Evolutionary conservation across 176 grass and related monocot genomes (phyloP), one percentile per base, ranked within the genome.

Genomic region (Cymbopogon citratus): DNA sequence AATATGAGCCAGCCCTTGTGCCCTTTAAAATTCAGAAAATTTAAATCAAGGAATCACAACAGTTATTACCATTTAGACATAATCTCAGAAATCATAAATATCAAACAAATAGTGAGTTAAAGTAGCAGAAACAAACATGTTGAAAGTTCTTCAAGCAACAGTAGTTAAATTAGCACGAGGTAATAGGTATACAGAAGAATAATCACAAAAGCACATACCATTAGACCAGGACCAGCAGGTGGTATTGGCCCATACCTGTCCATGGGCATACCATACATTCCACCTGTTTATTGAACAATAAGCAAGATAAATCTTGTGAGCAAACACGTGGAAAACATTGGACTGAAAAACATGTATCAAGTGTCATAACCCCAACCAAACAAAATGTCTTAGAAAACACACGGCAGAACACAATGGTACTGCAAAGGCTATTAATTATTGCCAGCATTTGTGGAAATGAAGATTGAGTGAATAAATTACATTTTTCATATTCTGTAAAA

Each of bases 221-320:
- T 87, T 74, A 78, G 41, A 78, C 88, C 74, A 73, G 90, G 88
- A 73, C 80, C 69, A 71, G 76, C 59, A 57, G 65, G 88, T 78
- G 65, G 88, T 78, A 93, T 74, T 65, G 93, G 76, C 59, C 86
- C 70, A 78, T 97, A 97, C 79, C 91, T 84, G 25, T 97, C 94
- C 78, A 93, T 87, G 13, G 88, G 83, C 77, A 93, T 87, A 62
- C 94, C 89, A 61, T 97, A 97, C 86, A 93, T 89, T 78, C 88
- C 88, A 87, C 94, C 94, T 97, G 72, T 82, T 40, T 74, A 73
- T 14, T 76, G 71, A 33, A 54, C 33, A 88, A 80, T 25, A 73
- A 85, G 62, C 52, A 26, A 59, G 36, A 27, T 31, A 63, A 73
- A 15, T 4, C 65, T 44, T 23, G 2, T 73, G 43, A 49, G 14